Conservation (phyloP, 139 green algal species). For the Chlorella sp. region DNA sequence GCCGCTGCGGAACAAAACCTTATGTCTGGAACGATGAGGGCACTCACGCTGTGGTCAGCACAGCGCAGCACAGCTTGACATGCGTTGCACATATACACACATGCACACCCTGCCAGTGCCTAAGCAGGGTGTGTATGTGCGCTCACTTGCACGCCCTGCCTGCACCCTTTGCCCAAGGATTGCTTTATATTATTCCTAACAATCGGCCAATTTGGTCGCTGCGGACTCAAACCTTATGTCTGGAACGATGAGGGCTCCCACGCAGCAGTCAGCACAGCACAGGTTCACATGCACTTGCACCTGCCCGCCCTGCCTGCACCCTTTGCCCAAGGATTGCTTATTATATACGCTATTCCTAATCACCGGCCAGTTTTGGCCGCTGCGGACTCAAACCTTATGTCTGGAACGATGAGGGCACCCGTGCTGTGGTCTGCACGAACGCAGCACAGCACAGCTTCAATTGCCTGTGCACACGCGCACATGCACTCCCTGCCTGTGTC, state of each 20-base stretch:
- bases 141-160: too few relatives aligned
- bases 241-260: conserved; percentile 13
- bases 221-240: conserved; percentile 26
- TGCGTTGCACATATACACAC: too few relatives aligned
- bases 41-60: neutral
- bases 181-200: conserved; percentile 14
- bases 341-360: conserved; percentile 37
- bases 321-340: neutral
- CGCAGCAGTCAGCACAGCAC: too few relatives aligned
- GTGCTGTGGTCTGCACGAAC: too few relatives aligned
- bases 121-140: too few relatives aligned
- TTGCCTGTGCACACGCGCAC: too few relatives aligned
- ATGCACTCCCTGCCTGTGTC: too few relatives aligned
- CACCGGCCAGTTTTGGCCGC: neutral
- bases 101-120: too few relatives aligned
- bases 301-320: too few relatives aligned
- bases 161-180: neutral
- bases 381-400: conserved; percentile 26
- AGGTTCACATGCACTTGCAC: neutral
- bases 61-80: too few relatives aligned
- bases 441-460: neutral
- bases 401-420: conserved; percentile 25
- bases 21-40: conserved; percentile 37
- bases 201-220: conserved; percentile 2
- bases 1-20: conserved; percentile 16